phyloP scores from a whole-genome alignment of 768 basidiomycete species.

The Tulasnella sp. region DNA sequence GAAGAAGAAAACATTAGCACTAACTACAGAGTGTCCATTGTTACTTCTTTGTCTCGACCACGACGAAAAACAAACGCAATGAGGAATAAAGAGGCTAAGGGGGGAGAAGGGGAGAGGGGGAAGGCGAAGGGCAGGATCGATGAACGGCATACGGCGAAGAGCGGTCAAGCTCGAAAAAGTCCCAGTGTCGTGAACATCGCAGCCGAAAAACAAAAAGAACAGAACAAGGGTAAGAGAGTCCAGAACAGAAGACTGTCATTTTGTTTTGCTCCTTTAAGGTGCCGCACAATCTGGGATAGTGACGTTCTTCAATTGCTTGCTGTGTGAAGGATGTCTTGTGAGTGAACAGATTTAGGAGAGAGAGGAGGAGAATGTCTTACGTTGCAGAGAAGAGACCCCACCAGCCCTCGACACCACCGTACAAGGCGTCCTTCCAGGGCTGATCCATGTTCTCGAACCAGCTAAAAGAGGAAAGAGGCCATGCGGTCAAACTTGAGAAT shows the following conservation, averaged over 20 bases:
- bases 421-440: slow-evolving; percentile 68
- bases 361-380: neutral
- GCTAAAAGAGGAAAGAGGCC: neutral
- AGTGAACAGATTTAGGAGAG: slow-evolving; percentile 35
- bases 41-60: neutral
- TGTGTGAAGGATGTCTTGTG: slow-evolving; percentile 33
- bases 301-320: slow-evolving; percentile 67
- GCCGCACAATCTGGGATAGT: slow-evolving; percentile 57
- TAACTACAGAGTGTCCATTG: neutral
- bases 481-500: neutral
- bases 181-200: neutral
- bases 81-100: neutral
- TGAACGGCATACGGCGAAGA: neutral
- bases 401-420: slow-evolving; percentile 74
- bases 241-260: neutral
- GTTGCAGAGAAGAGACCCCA: slow-evolving; percentile 58
- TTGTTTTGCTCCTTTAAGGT: neutral
- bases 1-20: neutral
- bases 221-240: neutral
- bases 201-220: neutral
- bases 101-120: neutral
- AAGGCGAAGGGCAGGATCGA: neutral
- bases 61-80: neutral
- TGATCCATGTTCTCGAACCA: slow-evolving; percentile 65
- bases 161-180: neutral